A percentile compares a stretch with the other conserved stretches of the same genome.
phyloP scores from a whole-genome alignment of 2,329 filamentous ascomycete genomes.

The Microdochium bolleyi region DNA sequence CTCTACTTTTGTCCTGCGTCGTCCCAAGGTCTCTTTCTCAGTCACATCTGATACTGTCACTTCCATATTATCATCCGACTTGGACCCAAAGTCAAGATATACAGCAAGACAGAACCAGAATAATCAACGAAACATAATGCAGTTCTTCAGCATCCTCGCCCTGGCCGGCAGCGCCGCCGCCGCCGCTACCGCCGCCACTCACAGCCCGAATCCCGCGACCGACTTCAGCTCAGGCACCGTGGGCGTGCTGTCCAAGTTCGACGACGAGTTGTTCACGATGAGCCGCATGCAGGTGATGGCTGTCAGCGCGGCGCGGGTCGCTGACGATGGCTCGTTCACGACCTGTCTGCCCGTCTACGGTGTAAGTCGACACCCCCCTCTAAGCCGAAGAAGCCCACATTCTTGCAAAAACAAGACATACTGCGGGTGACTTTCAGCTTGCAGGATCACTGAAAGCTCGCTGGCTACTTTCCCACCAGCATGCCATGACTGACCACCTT shows the following conservation, averaged over 20 bases:
- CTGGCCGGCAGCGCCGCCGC: neutral
- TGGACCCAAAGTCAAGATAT: too few relatives aligned
- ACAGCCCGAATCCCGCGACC: neutral
- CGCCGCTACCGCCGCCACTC: neutral
- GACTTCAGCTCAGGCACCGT: neutral
- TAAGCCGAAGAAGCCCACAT: too few relatives aligned
- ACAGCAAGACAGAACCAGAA: too few relatives aligned
- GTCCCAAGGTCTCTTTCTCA: too few relatives aligned
- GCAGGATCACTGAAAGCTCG: too few relatives aligned
- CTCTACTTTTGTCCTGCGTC: too few relatives aligned
- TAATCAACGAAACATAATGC: too few relatives aligned
- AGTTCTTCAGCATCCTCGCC: neutral
- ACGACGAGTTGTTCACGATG: neutral
- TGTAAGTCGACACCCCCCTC: neutral
- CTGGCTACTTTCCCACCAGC: too few relatives aligned
- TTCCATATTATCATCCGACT: too few relatives aligned
- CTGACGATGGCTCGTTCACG: neutral
- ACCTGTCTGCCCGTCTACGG: neutral
- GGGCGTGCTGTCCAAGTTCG: neutral
- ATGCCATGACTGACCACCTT: neutral
- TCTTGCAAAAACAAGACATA: too few relatives aligned
- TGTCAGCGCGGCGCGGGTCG: neutral
- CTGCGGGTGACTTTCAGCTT: too few relatives aligned
- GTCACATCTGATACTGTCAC: too few relatives aligned
- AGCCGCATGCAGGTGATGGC: neutral